Conservation (phyloP, 495 filamentous ascomycete genomes). For the Trichoderma erinaceum region DNA sequence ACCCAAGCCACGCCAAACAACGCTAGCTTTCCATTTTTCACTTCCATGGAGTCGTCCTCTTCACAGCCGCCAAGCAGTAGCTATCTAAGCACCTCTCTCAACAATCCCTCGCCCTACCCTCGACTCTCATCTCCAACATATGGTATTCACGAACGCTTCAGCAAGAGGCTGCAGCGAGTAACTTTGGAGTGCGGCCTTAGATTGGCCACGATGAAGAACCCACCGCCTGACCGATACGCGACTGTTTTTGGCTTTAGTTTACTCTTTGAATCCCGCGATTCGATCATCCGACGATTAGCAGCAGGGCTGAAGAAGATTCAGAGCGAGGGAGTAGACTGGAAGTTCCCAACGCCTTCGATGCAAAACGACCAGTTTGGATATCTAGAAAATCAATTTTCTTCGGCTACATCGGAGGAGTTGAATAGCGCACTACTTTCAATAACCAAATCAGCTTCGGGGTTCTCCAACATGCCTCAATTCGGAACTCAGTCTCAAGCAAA, state of each 20-base stretch:
- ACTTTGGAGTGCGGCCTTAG: conserved; percentile 56
- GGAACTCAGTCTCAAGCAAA: not conserved
- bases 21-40: conserved; percentile 26
- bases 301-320: conserved; percentile 32
- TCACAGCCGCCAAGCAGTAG: conserved; percentile 16
- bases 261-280: conserved; percentile 45
- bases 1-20: conserved; percentile 32
- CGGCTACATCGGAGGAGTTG: not conserved
- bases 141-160: conserved; percentile 60
- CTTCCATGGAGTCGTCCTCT: conserved; percentile 20
- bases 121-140: conserved; percentile 37
- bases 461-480: not conserved
- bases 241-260: conserved; percentile 63
- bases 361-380: conserved; percentile 3
- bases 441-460: not conserved
- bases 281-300: conserved; percentile 42
- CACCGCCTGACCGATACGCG: conserved; percentile 43
- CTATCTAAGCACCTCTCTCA: not conserved
- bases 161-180: conserved; percentile 61
- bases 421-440: not conserved
- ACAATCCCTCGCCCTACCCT: conserved; percentile 19
- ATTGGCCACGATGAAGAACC: conserved; percentile 51
- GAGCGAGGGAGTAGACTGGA: conserved; percentile 52
- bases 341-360: conserved; percentile 37
- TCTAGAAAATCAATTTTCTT: not conserved